phyloP scores from a whole-genome alignment of 495 filamentous ascomycete genomes.

The Pyrenula aspistea region DNA sequence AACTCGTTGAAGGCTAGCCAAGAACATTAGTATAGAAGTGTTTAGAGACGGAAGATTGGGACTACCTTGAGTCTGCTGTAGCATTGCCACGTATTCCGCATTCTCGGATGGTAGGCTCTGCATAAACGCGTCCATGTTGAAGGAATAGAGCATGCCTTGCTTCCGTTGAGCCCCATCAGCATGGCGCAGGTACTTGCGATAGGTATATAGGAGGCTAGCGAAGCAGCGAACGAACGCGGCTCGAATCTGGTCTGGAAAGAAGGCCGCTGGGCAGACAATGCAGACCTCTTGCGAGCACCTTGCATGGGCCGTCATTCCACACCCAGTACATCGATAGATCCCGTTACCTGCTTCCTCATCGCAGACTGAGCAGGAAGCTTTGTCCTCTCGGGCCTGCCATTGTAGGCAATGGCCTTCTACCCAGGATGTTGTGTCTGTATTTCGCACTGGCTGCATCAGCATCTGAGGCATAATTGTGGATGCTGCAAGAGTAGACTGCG shows the following conservation, averaged over 20 bases:
- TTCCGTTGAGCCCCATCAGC: conserved; percentile 76
- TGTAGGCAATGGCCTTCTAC: conserved; percentile 89
- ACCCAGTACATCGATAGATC: conserved; percentile 75
- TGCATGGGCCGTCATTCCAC: conserved; percentile 63
- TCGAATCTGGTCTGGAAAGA: conserved; percentile 79
- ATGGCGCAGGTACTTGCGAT: conserved; percentile 69
- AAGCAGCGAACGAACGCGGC: conserved; percentile 92
- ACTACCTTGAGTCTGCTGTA: conserved; percentile 88
- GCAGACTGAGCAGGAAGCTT: conserved; percentile 69
- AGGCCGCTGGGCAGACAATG: conserved; percentile 79
- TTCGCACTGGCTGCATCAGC: conserved; percentile 69
- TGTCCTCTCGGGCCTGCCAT: conserved; percentile 53
- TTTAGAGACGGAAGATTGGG: not conserved
- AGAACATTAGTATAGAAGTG: not conserved
- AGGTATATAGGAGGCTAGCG: conserved; percentile 90
- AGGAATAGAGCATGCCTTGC: conserved; percentile 73
- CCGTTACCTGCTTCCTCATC: conserved; percentile 83
- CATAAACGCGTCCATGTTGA: conserved; percentile 90
- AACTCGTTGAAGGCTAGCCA: conserved; percentile 82
- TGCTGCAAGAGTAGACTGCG: conserved; percentile 93
- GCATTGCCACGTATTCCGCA: conserved; percentile 72
- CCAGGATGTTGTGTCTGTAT: conserved; percentile 81
- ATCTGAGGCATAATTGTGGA: conserved; percentile 94
- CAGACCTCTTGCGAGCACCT: conserved; percentile 72
- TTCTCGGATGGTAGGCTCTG: conserved; percentile 84